These are phyloP conservation scores for Cadophora sp. DNA, from an alignment of 2,329 filamentous ascomycete genomes.

Conservation along the genomic window DNA sequence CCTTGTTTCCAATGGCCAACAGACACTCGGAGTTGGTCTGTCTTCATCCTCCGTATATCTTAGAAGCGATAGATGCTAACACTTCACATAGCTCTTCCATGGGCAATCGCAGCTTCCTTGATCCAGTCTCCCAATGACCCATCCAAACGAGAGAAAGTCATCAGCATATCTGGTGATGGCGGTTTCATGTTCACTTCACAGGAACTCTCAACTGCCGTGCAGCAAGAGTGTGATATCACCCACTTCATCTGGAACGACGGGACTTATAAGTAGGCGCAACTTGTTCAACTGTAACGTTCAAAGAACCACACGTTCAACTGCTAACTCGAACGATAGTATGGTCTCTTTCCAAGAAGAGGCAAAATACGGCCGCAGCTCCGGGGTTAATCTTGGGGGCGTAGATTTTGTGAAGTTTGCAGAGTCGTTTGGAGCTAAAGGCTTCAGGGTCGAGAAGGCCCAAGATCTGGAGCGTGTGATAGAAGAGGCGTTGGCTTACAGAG, in stretches of 20 bases:
- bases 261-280: slow-evolving; percentile 48
- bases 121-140: slow-evolving; percentile 48
- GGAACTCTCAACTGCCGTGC: slow-evolving; percentile 54
- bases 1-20: slow-evolving; percentile 56
- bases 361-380: slow-evolving; percentile 54
- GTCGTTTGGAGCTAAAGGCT: slow-evolving; percentile 54
- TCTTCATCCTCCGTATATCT: neutral
- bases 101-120: slow-evolving; percentile 55
- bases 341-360: slow-evolving; percentile 58
- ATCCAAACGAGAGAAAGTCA: slow-evolving; percentile 50
- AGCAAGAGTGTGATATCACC: slow-evolving; percentile 55
- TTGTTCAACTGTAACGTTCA: neutral
- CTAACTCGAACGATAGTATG: slow-evolving; percentile 45
- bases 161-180: slow-evolving; percentile 54
- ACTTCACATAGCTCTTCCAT: slow-evolving; percentile 45
- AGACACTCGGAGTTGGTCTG: slow-evolving; percentile 54
- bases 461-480: slow-evolving; percentile 53
- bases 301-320: neutral
- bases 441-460: slow-evolving; percentile 49
- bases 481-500: slow-evolving; percentile 51
- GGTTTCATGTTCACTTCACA: slow-evolving; percentile 58
- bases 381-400: slow-evolving; percentile 54
- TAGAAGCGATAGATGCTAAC: neutral
- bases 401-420: slow-evolving; percentile 57
- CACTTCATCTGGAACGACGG: slow-evolving; percentile 59